Evolutionary conservation across 371 early-diverging fungal species (phyloP), one percentile per base, ranked within the genome.

Genomic region (Blakeslea trispora): DNA sequence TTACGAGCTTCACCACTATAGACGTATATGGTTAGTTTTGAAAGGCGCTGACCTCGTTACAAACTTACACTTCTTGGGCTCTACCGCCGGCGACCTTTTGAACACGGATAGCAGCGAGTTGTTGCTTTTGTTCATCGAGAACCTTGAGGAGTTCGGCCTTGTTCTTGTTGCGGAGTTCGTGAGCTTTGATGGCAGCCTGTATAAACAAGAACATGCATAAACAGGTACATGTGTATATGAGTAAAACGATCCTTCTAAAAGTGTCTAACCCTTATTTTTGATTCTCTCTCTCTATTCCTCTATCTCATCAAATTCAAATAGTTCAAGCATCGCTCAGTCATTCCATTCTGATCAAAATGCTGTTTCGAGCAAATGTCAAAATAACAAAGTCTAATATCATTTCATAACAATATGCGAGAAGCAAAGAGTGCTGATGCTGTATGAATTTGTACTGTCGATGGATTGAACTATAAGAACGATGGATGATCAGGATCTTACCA

Each of bases 81-180:
- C 90, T 77, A 51, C 89, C 88, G 69, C 87, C 88, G 64, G 93
- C 82, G 61, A 90, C 88, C 88, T 96, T 91, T 84, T 95, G 91
- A 72, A 94, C 94, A 68, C 93, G 90, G 68, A 96, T 87, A 61
- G 84, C 77, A 64, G 91, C 77, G 55, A 97, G 91, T 81, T 96
- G 94, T 71, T 88, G 85, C 90, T 94, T 95, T 75, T 95, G 89
- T 69, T 91, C 91, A 58, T 91, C 91, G 57, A 97, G 90, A 71
- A 90, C 82, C 84, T 92, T 88, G 63, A 79, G 72, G 53, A 97
- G 88, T 78, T 96, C 94, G 53, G 84, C 90, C 86, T 92, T 94
- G 81, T 85, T 86, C 85, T 93, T 92, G 74, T 80, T 84, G 77
- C 95, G 90, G 75, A 97, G 85, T 79, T 94, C 92, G 85, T 84